These are phyloP conservation scores for Laguncularia racemosa DNA, from an alignment of 345 rosid species.

Conservation along the genomic window DNA sequence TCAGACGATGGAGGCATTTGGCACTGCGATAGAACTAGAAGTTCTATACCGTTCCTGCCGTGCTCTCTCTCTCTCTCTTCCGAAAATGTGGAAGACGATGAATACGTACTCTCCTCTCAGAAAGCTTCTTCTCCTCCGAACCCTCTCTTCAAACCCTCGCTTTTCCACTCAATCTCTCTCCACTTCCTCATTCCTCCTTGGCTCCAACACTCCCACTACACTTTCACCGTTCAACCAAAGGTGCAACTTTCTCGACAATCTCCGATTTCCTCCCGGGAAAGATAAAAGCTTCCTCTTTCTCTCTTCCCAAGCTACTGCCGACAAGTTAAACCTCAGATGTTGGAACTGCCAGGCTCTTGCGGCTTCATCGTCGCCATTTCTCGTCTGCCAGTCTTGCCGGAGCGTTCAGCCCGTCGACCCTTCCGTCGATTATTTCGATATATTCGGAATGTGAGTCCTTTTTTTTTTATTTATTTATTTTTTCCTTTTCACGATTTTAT, in stretches of 20 bases:
- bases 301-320: constrained; percentile 6
- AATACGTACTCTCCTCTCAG: too few species aligned
- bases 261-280: constrained; percentile 18
- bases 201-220: too few species aligned
- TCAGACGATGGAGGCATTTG: too few species aligned
- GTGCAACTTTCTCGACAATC: constrained; percentile 3
- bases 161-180: too few species aligned
- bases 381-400: constrained; percentile 61
- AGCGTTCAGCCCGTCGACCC: constrained; percentile 77
- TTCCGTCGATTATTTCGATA: constrained; percentile 66
- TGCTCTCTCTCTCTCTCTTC: too few species aligned
- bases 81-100: too few species aligned
- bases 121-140: too few species aligned
- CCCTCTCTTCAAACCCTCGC: too few species aligned
- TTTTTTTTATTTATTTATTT: neutral
- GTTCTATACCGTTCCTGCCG: too few species aligned
- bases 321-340: constrained; percentile 25
- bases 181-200: too few species aligned
- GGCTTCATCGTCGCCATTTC: constrained; percentile 34
- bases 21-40: too few species aligned
- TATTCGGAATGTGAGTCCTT: constrained; percentile 64
- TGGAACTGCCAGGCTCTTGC: constrained; percentile 58
- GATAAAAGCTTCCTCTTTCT: constrained; percentile 22
- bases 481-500: neutral
- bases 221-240: neutral